Percentiles rank a stretch among this genome's conserved stretches.
Evolutionary conservation across 2,329 filamentous ascomycete genomes (phyloP).

Genomic region (Anthostomella pinea): DNA sequence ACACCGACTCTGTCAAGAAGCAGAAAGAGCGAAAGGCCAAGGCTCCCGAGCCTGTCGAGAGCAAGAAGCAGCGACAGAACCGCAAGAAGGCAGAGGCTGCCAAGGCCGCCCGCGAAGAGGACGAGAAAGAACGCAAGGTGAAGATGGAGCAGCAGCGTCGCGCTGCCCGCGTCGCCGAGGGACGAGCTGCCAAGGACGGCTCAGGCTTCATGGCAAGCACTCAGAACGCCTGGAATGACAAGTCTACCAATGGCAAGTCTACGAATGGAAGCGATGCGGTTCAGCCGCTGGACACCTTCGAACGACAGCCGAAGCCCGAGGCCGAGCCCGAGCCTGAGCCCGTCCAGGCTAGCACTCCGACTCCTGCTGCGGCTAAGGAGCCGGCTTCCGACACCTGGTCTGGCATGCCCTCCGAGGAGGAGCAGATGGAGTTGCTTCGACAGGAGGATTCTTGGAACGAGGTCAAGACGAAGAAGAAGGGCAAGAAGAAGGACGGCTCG

Average conservation of each 20-base stretch:
- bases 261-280: conserved; percentile 38
- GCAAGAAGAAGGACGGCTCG: conserved; percentile 42
- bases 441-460: conserved; percentile 56
- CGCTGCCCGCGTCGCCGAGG: conserved; percentile 76
- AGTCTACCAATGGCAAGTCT: conserved; percentile 38
- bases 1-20: conserved; percentile 60
- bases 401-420: conserved; percentile 57
- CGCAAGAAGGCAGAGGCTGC: conserved; percentile 80
- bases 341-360: conserved; percentile 27
- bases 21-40: conserved; percentile 61
- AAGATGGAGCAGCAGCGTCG: conserved; percentile 82
- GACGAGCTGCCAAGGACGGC: conserved; percentile 79
- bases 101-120: conserved; percentile 70
- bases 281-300: conserved; percentile 59
- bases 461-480: conserved; percentile 45
- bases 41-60: conserved; percentile 67
- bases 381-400: conserved; percentile 42
- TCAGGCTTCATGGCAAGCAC: conserved; percentile 52
- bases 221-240: conserved; percentile 40
- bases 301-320: conserved; percentile 37
- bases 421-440: conserved; percentile 58
- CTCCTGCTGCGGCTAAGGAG: conserved; percentile 32
- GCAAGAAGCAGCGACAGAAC: conserved; percentile 96
- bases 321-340: conserved; percentile 34
- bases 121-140: conserved; percentile 73